Conservation (phyloP, 129 eudicot species). For the Heracleum sosnowskyi region DNA sequence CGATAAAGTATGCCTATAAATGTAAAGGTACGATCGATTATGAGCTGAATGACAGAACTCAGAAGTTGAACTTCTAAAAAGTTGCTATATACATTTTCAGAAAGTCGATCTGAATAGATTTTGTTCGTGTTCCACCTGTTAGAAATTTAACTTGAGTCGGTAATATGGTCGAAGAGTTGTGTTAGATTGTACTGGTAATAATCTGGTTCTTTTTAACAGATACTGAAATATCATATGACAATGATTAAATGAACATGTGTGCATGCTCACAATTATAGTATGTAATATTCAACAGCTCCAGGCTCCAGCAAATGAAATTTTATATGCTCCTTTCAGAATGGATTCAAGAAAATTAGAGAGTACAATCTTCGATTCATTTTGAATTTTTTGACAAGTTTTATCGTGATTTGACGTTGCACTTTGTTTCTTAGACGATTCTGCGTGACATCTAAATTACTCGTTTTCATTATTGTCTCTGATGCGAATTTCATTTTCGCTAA, state of each 20-base stretch:
- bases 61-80: not conserved
- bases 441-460: not conserved
- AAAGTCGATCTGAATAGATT: not conserved
- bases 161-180: not conserved
- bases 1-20: not conserved
- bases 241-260: not conserved
- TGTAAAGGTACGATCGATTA: not conserved
- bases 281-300: not conserved
- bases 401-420: not conserved
- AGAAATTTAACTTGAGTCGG: not conserved
- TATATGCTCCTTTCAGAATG: not conserved
- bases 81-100: not conserved
- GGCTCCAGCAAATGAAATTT: not conserved
- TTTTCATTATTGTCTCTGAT: not conserved
- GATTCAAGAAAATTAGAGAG: too few relatives aligned
- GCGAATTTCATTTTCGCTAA: not conserved
- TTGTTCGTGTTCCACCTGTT: not conserved
- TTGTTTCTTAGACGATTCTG: not conserved
- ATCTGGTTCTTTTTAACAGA: not conserved
- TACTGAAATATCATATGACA: not conserved
- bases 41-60: not conserved
- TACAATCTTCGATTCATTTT: too few relatives aligned
- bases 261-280: not conserved
- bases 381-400: not conserved
- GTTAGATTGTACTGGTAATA: not conserved